Conservation (phyloP, 106 monocot species). For the Dioscorea zingiberensis region DNA sequence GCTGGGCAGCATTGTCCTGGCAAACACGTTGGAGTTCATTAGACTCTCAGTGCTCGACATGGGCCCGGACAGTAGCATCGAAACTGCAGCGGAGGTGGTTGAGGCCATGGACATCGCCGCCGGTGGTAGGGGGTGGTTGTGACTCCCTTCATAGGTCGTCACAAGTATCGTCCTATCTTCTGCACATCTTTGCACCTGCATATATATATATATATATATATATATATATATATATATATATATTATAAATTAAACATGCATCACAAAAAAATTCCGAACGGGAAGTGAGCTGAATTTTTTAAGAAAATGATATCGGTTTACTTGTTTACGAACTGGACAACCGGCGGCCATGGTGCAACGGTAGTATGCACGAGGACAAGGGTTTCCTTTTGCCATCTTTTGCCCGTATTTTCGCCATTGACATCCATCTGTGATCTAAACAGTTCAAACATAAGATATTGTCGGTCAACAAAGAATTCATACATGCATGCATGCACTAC, state of each 20-base stretch:
- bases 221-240: not conserved
- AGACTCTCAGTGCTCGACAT: slow-evolving; percentile 42
- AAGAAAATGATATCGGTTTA: not conserved
- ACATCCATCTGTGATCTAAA: slow-evolving; percentile 42
- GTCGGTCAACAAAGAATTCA: no score
- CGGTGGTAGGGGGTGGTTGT: slow-evolving; percentile 75
- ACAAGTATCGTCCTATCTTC: slow-evolving; percentile 19
- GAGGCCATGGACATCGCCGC: slow-evolving; percentile 77
- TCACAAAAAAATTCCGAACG: no score
- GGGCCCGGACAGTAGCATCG: slow-evolving; percentile 71
- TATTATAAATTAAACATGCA: no score
- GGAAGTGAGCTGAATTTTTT: no score
- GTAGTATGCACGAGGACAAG: slow-evolving; percentile 75
- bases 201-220: not conserved
- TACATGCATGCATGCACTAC: not conserved
- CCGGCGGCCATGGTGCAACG: slow-evolving; percentile 75
- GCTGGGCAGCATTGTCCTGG: slow-evolving; percentile 11
- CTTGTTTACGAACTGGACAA: slow-evolving; percentile 64
- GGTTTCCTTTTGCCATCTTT: slow-evolving; percentile 87
- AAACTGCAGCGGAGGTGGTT: slow-evolving; percentile 64
- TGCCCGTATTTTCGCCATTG: slow-evolving; percentile 78
- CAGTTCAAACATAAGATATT: not conserved
- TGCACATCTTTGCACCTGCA: slow-evolving; percentile 64
- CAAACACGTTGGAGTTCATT: slow-evolving; percentile 35
- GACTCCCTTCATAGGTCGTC: slow-evolving; percentile 72